Percentiles rank a stretch among this genome's conserved stretches.
Evolutionary conservation across 345 rosid genomes (phyloP).

Genomic region (Gossypium stocksii): DNA sequence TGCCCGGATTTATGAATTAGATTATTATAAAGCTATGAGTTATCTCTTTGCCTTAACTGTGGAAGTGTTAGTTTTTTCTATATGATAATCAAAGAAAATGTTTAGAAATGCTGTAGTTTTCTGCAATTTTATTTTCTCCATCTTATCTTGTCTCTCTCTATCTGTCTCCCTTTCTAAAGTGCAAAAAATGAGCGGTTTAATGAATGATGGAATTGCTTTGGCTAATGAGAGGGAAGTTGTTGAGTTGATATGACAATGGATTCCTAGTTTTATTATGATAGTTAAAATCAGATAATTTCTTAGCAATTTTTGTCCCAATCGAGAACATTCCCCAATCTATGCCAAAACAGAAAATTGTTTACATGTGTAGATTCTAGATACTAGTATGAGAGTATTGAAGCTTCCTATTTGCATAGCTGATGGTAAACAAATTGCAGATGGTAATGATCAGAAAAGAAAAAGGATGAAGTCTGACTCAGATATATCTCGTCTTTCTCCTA

Average conservation of each 20-base stretch:
- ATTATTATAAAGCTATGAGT: not conserved
- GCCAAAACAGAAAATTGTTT: conserved; percentile 2
- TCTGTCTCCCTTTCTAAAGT: not conserved
- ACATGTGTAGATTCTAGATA: not conserved
- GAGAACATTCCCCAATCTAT: not conserved
- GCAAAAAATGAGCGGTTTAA: not conserved
- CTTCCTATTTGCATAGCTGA: conserved; percentile 20
- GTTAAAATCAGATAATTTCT: not conserved
- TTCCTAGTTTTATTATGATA: not conserved
- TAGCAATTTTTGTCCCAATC: not conserved
- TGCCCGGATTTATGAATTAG: not conserved
- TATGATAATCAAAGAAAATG: not conserved
- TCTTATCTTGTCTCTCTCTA: not conserved
- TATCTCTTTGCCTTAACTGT: not conserved
- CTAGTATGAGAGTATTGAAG: not conserved
- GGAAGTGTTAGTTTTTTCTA: not conserved
- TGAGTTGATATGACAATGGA: not conserved
- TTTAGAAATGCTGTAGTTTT: not conserved
- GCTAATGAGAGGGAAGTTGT: not conserved
- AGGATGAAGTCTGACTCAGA: conserved; percentile 74
- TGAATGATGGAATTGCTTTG: not conserved
- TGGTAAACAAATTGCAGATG: conserved; percentile 55
- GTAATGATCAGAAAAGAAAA: conserved; percentile 68
- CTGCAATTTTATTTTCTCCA: not conserved
- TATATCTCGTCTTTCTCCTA: conserved; percentile 54